Evolutionary conservation across 2,329 filamentous ascomycete species (phyloP).

Genomic region (Beauveria bassiana): DNA sequence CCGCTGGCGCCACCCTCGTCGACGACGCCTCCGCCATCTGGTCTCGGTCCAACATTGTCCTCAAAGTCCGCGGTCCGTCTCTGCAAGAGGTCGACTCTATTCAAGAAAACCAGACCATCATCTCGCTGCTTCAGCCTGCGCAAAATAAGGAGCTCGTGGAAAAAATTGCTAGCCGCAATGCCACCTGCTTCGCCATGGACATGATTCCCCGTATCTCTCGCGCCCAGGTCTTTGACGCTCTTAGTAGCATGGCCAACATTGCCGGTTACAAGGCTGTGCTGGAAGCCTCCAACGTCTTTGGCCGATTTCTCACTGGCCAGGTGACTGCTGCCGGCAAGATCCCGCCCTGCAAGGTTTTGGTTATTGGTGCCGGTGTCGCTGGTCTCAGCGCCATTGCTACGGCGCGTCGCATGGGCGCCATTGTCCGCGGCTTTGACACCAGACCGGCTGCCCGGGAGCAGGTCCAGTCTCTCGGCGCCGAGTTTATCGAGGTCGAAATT

Average conservation of each 20-base stretch:
- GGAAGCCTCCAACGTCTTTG: constrained; percentile 84
- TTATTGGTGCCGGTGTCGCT: constrained; percentile 85
- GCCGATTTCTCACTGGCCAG: constrained; percentile 80
- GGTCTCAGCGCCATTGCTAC: constrained; percentile 84
- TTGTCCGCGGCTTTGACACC: constrained; percentile 88
- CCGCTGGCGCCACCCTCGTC: constrained; percentile 70
- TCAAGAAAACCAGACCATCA: constrained; percentile 62
- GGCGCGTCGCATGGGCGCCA: constrained; percentile 76
- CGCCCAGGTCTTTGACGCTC: constrained; percentile 79
- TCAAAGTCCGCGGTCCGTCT: constrained; percentile 75
- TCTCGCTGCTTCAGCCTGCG: constrained; percentile 76
- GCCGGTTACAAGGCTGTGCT: constrained; percentile 88
- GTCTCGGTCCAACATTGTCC: constrained; percentile 66
- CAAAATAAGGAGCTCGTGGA: constrained; percentile 73
- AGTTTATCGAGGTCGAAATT: constrained; percentile 81
- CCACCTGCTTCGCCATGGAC: constrained; percentile 84
- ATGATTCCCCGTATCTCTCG: constrained; percentile 85
- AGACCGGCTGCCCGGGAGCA: constrained; percentile 80
- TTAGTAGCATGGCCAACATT: constrained; percentile 92
- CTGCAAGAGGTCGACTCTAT: constrained; percentile 62
- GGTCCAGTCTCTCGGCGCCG: constrained; percentile 81
- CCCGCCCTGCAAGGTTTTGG: constrained; percentile 80
- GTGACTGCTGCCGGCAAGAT: constrained; percentile 88
- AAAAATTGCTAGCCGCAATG: constrained; percentile 60
- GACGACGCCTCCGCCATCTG: constrained; percentile 61